A percentile compares a stretch with the other conserved stretches of the same genome.
phyloP scores from a whole-genome alignment of 208 protist species.

The Trypanosoma melophagium region DNA sequence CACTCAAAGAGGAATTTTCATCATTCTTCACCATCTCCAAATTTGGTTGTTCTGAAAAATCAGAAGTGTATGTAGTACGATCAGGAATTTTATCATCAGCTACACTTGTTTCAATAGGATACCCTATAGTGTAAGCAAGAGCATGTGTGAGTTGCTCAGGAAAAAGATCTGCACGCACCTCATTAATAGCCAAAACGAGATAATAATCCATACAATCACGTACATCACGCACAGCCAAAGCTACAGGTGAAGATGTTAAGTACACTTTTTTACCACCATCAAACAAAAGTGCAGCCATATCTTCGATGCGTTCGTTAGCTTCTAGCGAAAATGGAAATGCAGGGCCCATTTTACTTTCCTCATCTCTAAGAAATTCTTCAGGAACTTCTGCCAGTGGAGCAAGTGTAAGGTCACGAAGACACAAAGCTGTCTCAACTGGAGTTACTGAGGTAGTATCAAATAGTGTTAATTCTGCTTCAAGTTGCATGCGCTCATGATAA shows the following conservation, averaged over 20 bases:
- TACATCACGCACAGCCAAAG: slow-evolving; percentile 48
- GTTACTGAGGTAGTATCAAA: slow-evolving; percentile 76
- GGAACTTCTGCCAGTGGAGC: slow-evolving; percentile 53
- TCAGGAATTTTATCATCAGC: slow-evolving; percentile 8
- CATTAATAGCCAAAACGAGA: slow-evolving; percentile 75
- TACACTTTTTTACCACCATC: slow-evolving; percentile 86
- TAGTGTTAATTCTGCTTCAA: slow-evolving; percentile 73
- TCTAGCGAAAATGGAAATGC: slow-evolving; percentile 39
- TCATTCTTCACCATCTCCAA: neutral
- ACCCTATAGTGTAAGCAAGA: slow-evolving; percentile 63
- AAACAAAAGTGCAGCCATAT: slow-evolving; percentile 68
- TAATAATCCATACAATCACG: slow-evolving; percentile 88
- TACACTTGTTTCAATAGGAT: slow-evolving; percentile 32
- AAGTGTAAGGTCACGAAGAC: slow-evolving; percentile 71
- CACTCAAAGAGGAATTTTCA: neutral
- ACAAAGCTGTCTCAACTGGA: slow-evolving; percentile 68
- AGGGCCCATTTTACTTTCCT: slow-evolving; percentile 58
- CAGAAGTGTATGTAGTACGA: slow-evolving; percentile 13
- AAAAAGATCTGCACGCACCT: slow-evolving; percentile 71
- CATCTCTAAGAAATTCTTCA: slow-evolving; percentile 49
- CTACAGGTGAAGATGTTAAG: slow-evolving; percentile 49
- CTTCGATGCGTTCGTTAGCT: slow-evolving; percentile 39
- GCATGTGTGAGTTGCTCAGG: slow-evolving; percentile 52
- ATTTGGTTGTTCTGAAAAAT: slow-evolving; percentile 24
- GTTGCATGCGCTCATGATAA: slow-evolving; percentile 81